Evolutionary conservation across 768 basidiomycete species (phyloP), one percentile per base, ranked within the genome.

Genomic region (Psilocybe azurescens): DNA sequence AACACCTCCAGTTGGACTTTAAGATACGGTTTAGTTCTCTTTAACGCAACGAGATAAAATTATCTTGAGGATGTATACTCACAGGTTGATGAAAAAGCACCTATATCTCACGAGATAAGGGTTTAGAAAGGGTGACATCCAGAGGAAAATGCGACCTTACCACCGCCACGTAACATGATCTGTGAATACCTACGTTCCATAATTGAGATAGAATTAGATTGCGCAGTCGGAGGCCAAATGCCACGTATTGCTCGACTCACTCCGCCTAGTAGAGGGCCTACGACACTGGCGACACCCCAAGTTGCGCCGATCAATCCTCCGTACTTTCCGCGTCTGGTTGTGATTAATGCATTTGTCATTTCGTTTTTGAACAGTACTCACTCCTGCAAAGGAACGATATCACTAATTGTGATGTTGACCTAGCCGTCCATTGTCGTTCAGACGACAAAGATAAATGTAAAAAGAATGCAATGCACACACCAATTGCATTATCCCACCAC

Each of bases 81-180:
- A 89, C 89, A 92, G 67, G 67, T 91, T 91, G 65, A 92, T 88
- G 70, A 86, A 90, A 74, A 92, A 92, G 70, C 89, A 90, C 86
- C 86, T 87, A 24, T 24, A 24, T 24, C 24, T 24, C 24, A 24
- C 24, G 24, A 24, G 24, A 24, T 24, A 24, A 24, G 24, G 24
- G 24, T 24, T 24, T 24, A 24, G 24, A 24, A 24, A 24, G 24
- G 24, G 24, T 24, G 24, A 24, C 24, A 24, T 24, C 2, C 24
- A 24, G 24, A 24, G 24, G 24, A 24, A 24, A 24, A 24, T 24
- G 24, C 0, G 24, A 24, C 58, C 78, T 46, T 64, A 86, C 93
- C 93, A 94, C 76, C 93, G 76, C 93, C 93, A 94, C 1, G 86
- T 80, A n/a, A 87, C 87, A 69, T 90, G 88, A 69, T 93, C 86